Evolutionary conservation across 768 basidiomycete genomes (phyloP), one percentile per base, ranked within the genome.

Genomic region (Rossbeevera mucosa): DNA sequence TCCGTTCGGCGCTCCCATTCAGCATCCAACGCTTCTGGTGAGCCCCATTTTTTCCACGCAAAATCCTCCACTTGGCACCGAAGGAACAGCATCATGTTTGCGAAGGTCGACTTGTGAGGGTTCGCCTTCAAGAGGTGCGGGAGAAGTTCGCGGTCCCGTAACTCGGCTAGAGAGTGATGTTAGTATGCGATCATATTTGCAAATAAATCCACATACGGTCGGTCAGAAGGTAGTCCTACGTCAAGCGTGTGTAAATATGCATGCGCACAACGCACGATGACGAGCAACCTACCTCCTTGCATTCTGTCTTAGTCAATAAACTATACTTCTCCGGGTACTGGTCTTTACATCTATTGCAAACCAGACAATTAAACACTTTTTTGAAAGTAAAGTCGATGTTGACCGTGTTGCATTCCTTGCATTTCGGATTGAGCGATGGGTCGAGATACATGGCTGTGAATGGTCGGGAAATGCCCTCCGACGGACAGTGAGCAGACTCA

Each of bases 11-110:
- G 76, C 59, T 89, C 86, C 68, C 85, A 98, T 64, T 97, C 95
- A 6, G 77, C 79, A 62, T 98, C 95, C 44, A 99, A 70, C 9
- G 83, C 91, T 67, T 96, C 94, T 8, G 91, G 79, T 1, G 92
- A 90, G 0, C 93, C 94, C 96, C 96, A 99, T 71, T 99, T 99
- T 66, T 90, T 86, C 88, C 87, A 96, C 5, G 96, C 95, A 70
- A 94, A 97, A 42, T 86, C 90, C 68, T 99, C 96, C 2, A 96
- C 91, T 68, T 98, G 95, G 63, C 76, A 87, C 29, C 96, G 84
- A 5, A 97, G 76, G 71, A 89, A 98, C 20, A 99, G 78, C 96
- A 98, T 98, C 96, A 98, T 98, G 75, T 98, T 99, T 30, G 90
- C 89, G 65, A 90, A 98, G 0, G 91, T 94, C 11, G 93, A 88